Evolutionary conservation across 768 basidiomycete genomes (phyloP), one percentile per base, ranked within the genome.

Genomic region (Termitomyces sp.): DNA sequence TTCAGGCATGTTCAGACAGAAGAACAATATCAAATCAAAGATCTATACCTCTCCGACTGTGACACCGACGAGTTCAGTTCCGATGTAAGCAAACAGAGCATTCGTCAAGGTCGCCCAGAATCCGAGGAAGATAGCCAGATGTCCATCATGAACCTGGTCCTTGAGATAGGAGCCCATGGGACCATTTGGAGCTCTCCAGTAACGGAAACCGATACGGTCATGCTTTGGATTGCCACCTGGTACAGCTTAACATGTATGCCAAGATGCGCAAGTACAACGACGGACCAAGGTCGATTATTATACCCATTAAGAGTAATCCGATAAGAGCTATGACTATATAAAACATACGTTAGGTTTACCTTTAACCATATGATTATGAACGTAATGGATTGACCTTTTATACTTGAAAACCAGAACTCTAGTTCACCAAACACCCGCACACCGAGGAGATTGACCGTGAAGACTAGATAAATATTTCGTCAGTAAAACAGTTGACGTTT

Each of bases 41-140:
- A 57, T 30, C 16, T 53, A 50, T 58, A 76, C 75, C 66, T 80
- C 79, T 65, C 79, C 79, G n/a, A 80, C 79, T 40, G 79, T 79
- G 59, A 89, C 83, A 67, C 89, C 89, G 59, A 93, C 84, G 18
- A 90, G 76, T 70, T 93, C 89, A 20, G 89, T 93, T 33, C 88
- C 87, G 59, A 86, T 82, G 68, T 82, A 86, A 14, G 88, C 85
- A 71, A 91, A 91, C 4, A 88, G 75, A 28, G 86, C 88, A 61
- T 86, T 91, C 50, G 83, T 86, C 48, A 90, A 71, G 4, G 86
- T 85, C 16, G 82, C 77, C 83, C 87, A 91, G 68, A 91, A 87
- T 12, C 86, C 87, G 23, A 86, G 75, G 76, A 89, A 88, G 59
- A 80, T 81, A 1, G 82, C 73, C 18, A 83, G 66, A 51, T 73